phyloP scores from a whole-genome alignment of 108 stramenopile genomes.

The Discostella stelligeroides region DNA sequence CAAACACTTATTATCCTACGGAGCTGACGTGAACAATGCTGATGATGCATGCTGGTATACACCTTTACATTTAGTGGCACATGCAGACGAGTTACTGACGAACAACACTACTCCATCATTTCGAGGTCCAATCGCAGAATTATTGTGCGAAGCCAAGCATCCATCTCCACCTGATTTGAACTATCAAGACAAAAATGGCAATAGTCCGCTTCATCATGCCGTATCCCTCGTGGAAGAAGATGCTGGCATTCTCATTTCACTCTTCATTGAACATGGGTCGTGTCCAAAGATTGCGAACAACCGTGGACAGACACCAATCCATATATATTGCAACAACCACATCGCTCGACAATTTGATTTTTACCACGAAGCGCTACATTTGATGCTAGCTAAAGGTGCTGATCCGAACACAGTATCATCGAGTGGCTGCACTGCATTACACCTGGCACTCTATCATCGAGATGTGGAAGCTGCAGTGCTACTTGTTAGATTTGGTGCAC shows the following conservation, averaged over 20 bases:
- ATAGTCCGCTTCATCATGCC: conserved; percentile 84
- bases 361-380: conserved; percentile 70
- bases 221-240: conserved; percentile 71
- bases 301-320: conserved; percentile 80
- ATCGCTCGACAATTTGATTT: conserved; percentile 56
- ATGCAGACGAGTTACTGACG: conserved; percentile 21
- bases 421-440: conserved; percentile 84
- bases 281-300: conserved; percentile 70
- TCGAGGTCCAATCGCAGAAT: conserved; percentile 54
- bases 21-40: conserved; percentile 73
- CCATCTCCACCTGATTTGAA: conserved; percentile 66
- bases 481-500: conserved; percentile 67
- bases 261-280: conserved; percentile 77
- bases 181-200: conserved; percentile 85
- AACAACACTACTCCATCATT: conserved; percentile 20
- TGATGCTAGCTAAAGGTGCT: conserved; percentile 73
- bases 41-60: conserved; percentile 83
- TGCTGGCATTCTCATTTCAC: conserved; percentile 63
- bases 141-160: conserved; percentile 50
- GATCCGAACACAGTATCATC: conserved; percentile 74
- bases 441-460: conserved; percentile 76
- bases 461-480: conserved; percentile 75
- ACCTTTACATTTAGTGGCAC: conserved; percentile 75
- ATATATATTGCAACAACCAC: conserved; percentile 81
- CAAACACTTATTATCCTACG: conserved; percentile 52